phyloP scores from a whole-genome alignment of 768 basidiomycete species.

The Butyriboletus loyo region DNA sequence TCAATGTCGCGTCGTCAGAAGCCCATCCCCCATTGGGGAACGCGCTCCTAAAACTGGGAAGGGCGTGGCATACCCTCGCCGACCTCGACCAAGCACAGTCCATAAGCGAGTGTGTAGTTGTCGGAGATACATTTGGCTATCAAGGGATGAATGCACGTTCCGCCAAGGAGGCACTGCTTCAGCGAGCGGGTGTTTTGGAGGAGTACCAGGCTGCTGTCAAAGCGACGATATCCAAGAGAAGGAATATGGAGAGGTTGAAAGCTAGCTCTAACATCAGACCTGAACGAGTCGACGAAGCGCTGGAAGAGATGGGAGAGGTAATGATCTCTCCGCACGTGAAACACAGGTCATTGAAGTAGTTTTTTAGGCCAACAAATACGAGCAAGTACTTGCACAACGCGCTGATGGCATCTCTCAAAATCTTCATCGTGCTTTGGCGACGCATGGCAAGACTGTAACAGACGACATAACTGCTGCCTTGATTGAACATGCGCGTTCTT shows the following conservation, averaged over 20 bases:
- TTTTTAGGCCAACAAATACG: constrained; percentile 82
- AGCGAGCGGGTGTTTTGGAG: constrained; percentile 87
- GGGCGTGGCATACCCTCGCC: constrained; percentile 82
- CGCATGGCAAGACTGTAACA: constrained; percentile 82
- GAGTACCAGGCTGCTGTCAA: constrained; percentile 95
- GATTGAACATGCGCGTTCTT: constrained; percentile 89
- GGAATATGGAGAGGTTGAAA: constrained; percentile 87
- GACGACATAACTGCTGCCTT: constrained; percentile 89
- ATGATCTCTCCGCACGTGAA: constrained; percentile 9
- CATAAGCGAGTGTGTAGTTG: constrained; percentile 89
- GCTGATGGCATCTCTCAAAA: constrained; percentile 93
- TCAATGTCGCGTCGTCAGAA: constrained; percentile 88
- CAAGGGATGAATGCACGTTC: constrained; percentile 96
- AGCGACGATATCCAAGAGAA: constrained; percentile 86
- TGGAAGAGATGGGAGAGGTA: constrained; percentile 93
- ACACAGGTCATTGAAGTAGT: constrained; percentile 8
- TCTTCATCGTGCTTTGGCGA: constrained; percentile 79
- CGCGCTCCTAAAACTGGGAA: constrained; percentile 81
- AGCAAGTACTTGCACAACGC: constrained; percentile 78
- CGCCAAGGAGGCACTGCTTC: constrained; percentile 90
- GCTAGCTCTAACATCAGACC: constrained; percentile 82
- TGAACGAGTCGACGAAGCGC: constrained; percentile 83
- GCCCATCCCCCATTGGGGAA: constrained; percentile 79
- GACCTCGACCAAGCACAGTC: constrained; percentile 90
- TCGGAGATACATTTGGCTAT: constrained; percentile 96